Percentiles rank a stretch among this genome's conserved stretches.
Conservation (phyloP, 2,329 filamentous ascomycete species). For the Aspergillus aculeatus region DNA sequence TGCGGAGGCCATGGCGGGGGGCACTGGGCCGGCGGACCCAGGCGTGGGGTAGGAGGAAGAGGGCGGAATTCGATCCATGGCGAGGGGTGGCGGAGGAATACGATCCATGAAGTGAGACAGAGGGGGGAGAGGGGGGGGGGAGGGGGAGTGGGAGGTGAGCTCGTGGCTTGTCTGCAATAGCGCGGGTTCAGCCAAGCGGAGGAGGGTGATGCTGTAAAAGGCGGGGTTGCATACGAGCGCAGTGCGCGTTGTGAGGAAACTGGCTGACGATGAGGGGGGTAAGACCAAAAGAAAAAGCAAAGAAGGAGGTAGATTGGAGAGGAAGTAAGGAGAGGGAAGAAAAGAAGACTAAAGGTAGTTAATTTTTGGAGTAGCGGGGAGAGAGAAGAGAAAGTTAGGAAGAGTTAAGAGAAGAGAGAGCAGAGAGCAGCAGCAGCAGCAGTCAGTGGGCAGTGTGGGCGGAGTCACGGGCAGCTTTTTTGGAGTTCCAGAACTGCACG, state of each 20-base stretch:
- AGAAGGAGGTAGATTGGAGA: neutral
- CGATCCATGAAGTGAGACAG: neutral
- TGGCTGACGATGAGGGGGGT: neutral
- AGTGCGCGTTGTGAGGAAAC: neutral
- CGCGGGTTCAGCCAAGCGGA: neutral
- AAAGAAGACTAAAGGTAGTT: neutral
- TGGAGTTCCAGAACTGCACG: conserved; percentile 4
- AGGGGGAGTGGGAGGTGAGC: conserved; percentile 17
- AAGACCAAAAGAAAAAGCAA: neutral
- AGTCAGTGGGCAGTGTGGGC: neutral
- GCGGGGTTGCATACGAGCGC: conserved; percentile 8
- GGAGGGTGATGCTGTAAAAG: conserved; percentile 6
- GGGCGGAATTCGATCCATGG: conserved; percentile 42
- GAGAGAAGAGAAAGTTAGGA: neutral
- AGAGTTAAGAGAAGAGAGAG: conserved; percentile 6
- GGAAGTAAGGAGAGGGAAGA: neutral
- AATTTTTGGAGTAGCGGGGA: neutral
- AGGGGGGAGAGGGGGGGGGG: neutral
- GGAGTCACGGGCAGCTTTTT: conserved; percentile 13
- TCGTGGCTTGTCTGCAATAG: neutral
- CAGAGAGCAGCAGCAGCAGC: neutral
- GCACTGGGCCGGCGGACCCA: conserved; percentile 32
- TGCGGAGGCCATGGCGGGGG: conserved; percentile 28
- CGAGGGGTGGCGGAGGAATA: conserved; percentile 36
- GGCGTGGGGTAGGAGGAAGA: conserved; percentile 38